phyloP scores from a whole-genome alignment of 345 rosid species.

The Eutrema japonicum region DNA sequence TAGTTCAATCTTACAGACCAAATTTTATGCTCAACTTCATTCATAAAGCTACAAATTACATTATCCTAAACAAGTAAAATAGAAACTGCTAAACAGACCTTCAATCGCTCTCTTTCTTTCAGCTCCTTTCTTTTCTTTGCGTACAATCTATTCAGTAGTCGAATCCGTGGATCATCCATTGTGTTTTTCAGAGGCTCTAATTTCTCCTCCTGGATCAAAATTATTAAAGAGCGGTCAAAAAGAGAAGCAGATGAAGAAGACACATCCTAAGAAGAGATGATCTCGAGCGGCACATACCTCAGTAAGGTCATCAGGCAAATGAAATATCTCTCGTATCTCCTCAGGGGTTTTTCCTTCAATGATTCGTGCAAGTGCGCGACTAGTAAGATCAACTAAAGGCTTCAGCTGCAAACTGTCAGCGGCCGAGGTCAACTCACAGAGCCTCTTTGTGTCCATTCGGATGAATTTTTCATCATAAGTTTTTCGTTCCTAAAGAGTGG shows the following conservation, averaged over 20 bases:
- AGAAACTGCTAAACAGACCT: slow-evolving; percentile 51
- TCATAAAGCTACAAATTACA: slow-evolving; percentile 22
- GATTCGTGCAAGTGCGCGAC: slow-evolving; percentile 85
- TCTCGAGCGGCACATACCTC: slow-evolving; percentile 62
- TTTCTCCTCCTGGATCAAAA: slow-evolving; percentile 77
- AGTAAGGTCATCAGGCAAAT: slow-evolving; percentile 93
- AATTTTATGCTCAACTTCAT: not conserved
- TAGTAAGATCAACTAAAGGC: slow-evolving; percentile 89
- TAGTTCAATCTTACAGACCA: slow-evolving; percentile 20
- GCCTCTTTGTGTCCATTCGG: slow-evolving; percentile 83
- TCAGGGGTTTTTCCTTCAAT: slow-evolving; percentile 88
- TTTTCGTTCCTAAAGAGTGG: slow-evolving; percentile 66
- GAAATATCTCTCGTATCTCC: slow-evolving; percentile 90
- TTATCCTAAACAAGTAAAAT: slow-evolving; percentile 8
- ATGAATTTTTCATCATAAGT: slow-evolving; percentile 80
- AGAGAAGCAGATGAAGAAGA: slow-evolving; percentile 24
- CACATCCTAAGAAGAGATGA: slow-evolving; percentile 22
- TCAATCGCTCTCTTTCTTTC: slow-evolving; percentile 72
- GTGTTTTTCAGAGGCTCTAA: slow-evolving; percentile 86
- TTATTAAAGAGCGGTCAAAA: slow-evolving; percentile 16
- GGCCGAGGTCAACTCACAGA: slow-evolving; percentile 92
- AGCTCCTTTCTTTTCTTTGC: slow-evolving; percentile 87
- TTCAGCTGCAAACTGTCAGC: slow-evolving; percentile 90
- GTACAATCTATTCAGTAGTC: slow-evolving; percentile 76
- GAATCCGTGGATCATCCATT: slow-evolving; percentile 85